Evolutionary conservation across 2,329 filamentous ascomycete species (phyloP).

Genomic region (Talaromyces sp.): DNA sequence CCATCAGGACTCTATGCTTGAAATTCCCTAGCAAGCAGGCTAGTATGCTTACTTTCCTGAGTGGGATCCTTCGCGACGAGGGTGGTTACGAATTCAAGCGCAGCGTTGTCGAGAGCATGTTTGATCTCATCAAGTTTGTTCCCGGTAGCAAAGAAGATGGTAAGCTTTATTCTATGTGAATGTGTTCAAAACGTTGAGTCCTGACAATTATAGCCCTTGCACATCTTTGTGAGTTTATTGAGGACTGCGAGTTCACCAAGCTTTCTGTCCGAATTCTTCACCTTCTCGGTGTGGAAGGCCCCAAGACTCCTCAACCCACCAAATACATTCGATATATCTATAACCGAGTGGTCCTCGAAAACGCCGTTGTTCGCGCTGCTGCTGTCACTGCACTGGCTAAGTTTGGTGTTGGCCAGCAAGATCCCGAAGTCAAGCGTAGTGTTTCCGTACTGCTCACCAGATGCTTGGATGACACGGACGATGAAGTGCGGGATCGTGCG

Average conservation of each 20-base stretch:
- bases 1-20: constrained; percentile 90
- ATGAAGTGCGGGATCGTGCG: constrained; percentile 94
- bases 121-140: constrained; percentile 98
- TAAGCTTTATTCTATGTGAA: too few relatives aligned
- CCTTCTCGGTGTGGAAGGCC: constrained; percentile 88
- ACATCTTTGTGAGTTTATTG: constrained; percentile 97
- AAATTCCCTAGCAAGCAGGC: constrained; percentile 99
- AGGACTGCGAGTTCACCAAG: constrained; percentile 99
- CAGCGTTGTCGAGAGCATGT: constrained; percentile 97
- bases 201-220: constrained; percentile 64
- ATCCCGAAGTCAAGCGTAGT: constrained; percentile 93
- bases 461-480: constrained; percentile 94
- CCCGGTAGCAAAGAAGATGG: constrained; percentile 75
- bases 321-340: constrained; percentile 99
- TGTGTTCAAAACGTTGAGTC: too few relatives aligned
- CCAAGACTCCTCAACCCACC: constrained; percentile 90
- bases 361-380: constrained; percentile 90
- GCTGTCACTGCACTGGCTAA: constrained; percentile 95
- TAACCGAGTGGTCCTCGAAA: constrained; percentile 95
- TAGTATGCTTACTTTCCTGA: constrained; percentile 95
- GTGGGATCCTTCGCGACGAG: constrained; percentile 93
- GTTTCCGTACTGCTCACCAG: constrained; percentile 88
- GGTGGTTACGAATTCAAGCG: constrained; percentile 98
- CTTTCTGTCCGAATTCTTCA: constrained; percentile 93
- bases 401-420: constrained; percentile 95